Evolutionary conservation across 257 asterid genomes (phyloP), one percentile per base, ranked within the genome.

Genomic region (Pogostemon cablin): DNA sequence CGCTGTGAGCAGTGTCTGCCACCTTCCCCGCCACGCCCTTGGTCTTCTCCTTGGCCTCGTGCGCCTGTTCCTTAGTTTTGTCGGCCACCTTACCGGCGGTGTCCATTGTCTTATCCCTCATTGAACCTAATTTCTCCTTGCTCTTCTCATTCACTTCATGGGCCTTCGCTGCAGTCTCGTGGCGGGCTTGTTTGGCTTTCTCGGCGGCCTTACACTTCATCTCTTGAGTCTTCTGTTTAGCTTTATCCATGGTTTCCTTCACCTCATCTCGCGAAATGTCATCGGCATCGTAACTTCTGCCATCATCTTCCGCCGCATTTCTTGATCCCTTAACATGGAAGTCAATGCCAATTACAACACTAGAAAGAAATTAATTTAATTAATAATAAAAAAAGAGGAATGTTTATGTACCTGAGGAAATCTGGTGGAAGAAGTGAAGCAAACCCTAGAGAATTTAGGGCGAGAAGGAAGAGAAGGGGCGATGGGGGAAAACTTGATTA

Each of bases 341-440:
- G 3, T 9, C 12, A 32, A 46, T 57, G 25, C 25, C 25, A 20
- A 20, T 20, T 20, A 20, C n/a, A 40, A 39, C 6, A 7, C 3
- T 4, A 40, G 11, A 43, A 10, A 8, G 9, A 7, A 32, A 4
- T 35, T 40, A 15, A 0, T 7, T 11, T 12, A 38, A 40, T 9
- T n/a, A 41, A 49, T 0, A 32, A 12, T 11, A 7, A 0, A 25
- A 0, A 9, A 3, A 12, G 25, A 20, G 25, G 25, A 0, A 41
- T 6, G 1, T 0, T 32, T 58, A 83, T 85, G 7, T 56, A 90
- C 97, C 96, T 81, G 81, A 10, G 87, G 60, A 44, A 48, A 42
- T 47, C 75, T 77, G 49, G 87, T 44, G 43, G 95, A 86, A 3
- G 95, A 76, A 65, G 91, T 72, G 86, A 92, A 90, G 82, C 77